phyloP scores from a whole-genome alignment of 495 filamentous ascomycete genomes.

The Rostrohypoxylon terebratum region DNA sequence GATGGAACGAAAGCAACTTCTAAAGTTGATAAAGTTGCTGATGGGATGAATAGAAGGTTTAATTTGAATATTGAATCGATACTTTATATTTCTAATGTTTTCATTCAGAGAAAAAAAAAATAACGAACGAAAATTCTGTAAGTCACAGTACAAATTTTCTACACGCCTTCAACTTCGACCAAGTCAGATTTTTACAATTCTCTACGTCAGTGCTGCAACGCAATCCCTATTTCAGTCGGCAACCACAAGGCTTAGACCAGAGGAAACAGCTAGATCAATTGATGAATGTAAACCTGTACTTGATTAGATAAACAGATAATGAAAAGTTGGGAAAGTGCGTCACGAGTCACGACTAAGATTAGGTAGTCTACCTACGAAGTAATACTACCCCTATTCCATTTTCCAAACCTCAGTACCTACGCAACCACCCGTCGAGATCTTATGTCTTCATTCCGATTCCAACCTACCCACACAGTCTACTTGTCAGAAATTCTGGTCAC shows the following conservation, averaged over 20 bases:
- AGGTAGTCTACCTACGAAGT: too few relatives aligned
- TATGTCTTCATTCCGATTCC: neutral
- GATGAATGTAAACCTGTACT: too few relatives aligned
- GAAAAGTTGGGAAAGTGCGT: neutral
- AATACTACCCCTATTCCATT: too few relatives aligned
- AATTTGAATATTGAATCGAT: neutral
- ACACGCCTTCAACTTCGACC: neutral
- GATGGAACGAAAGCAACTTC: neutral
- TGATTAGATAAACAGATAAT: neutral
- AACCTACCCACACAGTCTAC: neutral
- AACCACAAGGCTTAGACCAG: neutral
- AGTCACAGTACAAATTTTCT: neutral
- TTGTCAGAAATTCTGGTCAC: too few relatives aligned
- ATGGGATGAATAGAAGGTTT: neutral
- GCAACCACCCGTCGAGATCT: neutral
- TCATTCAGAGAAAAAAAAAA: neutral
- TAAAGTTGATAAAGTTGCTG: neutral
- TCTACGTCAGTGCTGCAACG: neutral
- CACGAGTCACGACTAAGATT: too few relatives aligned
- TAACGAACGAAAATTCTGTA: neutral
- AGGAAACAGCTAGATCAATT: too few relatives aligned
- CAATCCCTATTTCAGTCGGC: neutral
- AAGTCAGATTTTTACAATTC: neutral
- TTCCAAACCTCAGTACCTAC: neutral
- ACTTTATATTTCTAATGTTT: neutral